phyloP scores from a whole-genome alignment of 2,329 filamentous ascomycete species.

The Colletotrichum sansevieriae region DNA sequence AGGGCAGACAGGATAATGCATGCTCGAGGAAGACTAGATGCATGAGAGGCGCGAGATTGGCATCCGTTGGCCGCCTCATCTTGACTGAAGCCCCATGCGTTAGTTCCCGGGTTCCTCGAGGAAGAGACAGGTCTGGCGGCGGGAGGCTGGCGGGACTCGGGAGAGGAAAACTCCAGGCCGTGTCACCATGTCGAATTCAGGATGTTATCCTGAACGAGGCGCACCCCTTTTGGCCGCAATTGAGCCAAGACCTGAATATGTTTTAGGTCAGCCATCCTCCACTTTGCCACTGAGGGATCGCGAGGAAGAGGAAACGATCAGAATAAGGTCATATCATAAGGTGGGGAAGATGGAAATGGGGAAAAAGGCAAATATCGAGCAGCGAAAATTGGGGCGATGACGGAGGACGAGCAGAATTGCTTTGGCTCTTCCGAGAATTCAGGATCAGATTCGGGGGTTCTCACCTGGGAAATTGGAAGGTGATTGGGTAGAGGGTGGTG shows the following conservation, averaged over 20 bases:
- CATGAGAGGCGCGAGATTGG: conserved; percentile 25
- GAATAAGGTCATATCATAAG: neutral
- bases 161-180: too few relatives aligned
- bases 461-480: conserved; percentile 36
- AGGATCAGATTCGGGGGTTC: conserved; percentile 27
- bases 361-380: conserved; percentile 14
- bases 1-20: conserved; percentile 34
- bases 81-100: neutral
- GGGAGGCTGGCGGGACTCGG: neutral
- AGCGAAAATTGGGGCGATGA: conserved; percentile 15
- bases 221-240: neutral
- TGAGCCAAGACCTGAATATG: neutral
- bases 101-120: neutral
- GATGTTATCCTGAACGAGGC: neutral
- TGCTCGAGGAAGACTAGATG: conserved; percentile 12
- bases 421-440: conserved; percentile 16
- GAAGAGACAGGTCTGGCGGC: neutral
- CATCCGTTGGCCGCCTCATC: neutral
- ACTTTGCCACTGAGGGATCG: neutral
- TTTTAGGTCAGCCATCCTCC: too few relatives aligned
- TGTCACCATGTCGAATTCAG: neutral
- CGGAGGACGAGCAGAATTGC: conserved; percentile 30
- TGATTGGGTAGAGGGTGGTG: conserved; percentile 35
- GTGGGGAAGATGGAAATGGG: neutral
- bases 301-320: conserved; percentile 7